Percentiles rank a stretch among this genome's conserved stretches.
Conservation (phyloP, 192 early-diverging fungal genomes). For the Backusella tarrabulga region DNA sequence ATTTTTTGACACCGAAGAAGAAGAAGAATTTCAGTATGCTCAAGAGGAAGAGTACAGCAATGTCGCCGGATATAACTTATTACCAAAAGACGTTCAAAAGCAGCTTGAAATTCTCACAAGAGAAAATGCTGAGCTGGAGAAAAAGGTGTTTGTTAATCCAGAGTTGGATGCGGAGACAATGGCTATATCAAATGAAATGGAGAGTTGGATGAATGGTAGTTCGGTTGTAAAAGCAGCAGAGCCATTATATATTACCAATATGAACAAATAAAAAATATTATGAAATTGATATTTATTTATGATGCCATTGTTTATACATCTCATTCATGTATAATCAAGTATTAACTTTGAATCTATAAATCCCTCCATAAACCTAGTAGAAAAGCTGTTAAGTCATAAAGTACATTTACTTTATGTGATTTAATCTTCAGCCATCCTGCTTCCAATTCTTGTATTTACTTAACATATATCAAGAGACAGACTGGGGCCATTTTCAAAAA, state of each 20-base stretch:
- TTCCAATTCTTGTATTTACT: too few species aligned
- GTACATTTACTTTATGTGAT: too few species aligned
- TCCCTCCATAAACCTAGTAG: too few species aligned
- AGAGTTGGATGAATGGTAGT: conserved; percentile 29
- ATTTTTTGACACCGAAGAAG: neutral
- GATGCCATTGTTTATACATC: too few species aligned
- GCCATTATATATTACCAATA: neutral
- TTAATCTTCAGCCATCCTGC: too few species aligned
- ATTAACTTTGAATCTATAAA: too few species aligned
- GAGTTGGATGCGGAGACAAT: conserved; percentile 51
- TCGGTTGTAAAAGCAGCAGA: conserved; percentile 33
- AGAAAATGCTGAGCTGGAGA: neutral
- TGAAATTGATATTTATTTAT: too few species aligned
- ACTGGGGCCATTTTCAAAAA: too few species aligned
- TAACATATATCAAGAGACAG: too few species aligned
- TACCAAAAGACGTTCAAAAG: neutral
- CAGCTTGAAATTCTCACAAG: neutral
- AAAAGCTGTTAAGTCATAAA: too few species aligned
- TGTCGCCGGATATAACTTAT: neutral
- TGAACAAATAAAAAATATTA: too few species aligned
- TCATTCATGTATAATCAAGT: too few species aligned
- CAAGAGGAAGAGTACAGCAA: neutral
- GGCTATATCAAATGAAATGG: conserved; percentile 39
- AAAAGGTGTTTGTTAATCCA: neutral
- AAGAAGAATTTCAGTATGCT: conserved; percentile 7